Percentiles rank a stretch among this genome's conserved stretches.
Conservation (phyloP, 257 asterid species). For the Solanum sejunctum region DNA sequence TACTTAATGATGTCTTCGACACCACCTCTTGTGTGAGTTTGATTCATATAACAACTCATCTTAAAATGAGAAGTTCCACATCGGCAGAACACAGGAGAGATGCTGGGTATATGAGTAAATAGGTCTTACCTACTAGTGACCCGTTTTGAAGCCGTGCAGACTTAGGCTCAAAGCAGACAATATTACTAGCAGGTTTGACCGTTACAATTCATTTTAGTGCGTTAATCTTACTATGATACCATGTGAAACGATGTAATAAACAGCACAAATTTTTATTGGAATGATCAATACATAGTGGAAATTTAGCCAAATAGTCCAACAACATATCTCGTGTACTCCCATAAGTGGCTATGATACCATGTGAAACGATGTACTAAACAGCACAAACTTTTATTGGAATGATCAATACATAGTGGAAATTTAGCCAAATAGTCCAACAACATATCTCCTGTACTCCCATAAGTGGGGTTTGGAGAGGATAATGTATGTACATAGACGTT, state of each 20-base stretch:
- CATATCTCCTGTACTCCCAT: not conserved
- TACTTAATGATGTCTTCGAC: rapidly evolving
- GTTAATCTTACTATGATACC: not conserved
- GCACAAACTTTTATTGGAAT: not conserved
- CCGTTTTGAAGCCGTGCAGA: too few relatives aligned
- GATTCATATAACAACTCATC: not conserved
- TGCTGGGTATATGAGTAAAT: too few relatives aligned
- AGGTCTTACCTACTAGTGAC: too few relatives aligned
- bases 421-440: not conserved
- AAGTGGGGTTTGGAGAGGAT: rapidly evolving
- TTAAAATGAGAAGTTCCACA: too few relatives aligned
- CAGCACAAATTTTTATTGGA: not conserved
- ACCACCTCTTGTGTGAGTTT: not conserved
- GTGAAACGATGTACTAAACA: not conserved
- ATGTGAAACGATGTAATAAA: not conserved
- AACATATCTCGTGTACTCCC: not conserved
- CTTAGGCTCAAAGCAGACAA: too few relatives aligned
- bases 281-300: not conserved
- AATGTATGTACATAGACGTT: not conserved
- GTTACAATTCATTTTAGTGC: too few relatives aligned
- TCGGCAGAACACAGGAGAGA: too few relatives aligned
- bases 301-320: not conserved
- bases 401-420: not conserved
- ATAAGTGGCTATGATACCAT: rapidly evolving
- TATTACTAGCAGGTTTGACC: too few relatives aligned